Evolutionary conservation across 2,329 filamentous ascomycete genomes (phyloP), one percentile per base, ranked within the genome.

Genomic region (Aspergillus eucalypticola): DNA sequence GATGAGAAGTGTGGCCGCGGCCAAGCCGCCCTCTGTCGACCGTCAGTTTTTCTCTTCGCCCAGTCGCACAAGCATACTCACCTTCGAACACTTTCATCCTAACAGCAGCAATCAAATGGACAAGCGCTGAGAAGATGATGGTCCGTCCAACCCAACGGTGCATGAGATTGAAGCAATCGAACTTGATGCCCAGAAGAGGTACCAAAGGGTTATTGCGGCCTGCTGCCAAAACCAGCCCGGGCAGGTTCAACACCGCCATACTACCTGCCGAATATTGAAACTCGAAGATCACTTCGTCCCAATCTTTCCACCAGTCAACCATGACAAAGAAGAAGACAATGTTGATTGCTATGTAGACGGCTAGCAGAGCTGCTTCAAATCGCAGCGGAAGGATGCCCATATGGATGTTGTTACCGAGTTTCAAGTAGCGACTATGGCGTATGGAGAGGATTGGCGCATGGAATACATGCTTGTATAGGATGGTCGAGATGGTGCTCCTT

Each of bases 171-270:
- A 96, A 97, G 0, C 92, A 93, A 75, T 98, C 94, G 76, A 96
- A 98, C 70, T 90, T 91, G 71, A 97, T 88, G 64, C 89, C 86
- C 58, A 97, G 83, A 29, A 95, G 73, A 5, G 81, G 75, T 70
- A 97, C 96, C 56, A 96, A 82, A 2, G 91, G 91, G 77, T 97
- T 98, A 81, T 97, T 97, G 69, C 94, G 89, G 35, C 91, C 88
- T 17, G 92, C 92, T 61, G 96, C 86, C 64, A 97, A 85, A 67
- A 97, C 84, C 51, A 96, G 86, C 3, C 91, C 92, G 10, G 97
- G 86, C 82, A 96, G 88, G 79, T 96, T 98, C 73, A 96, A 86
- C 8, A 91, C 83, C 3, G 92, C 87, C 62, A 98, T 82, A 5
- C 90, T 89, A 41, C 94, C 94, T 5, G 89, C 89, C 51, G 93